Percentiles rank a stretch among this genome's conserved stretches.
phyloP scores from a whole-genome alignment of 768 basidiomycete species.

The Porpolomopsis calyptriformis region DNA sequence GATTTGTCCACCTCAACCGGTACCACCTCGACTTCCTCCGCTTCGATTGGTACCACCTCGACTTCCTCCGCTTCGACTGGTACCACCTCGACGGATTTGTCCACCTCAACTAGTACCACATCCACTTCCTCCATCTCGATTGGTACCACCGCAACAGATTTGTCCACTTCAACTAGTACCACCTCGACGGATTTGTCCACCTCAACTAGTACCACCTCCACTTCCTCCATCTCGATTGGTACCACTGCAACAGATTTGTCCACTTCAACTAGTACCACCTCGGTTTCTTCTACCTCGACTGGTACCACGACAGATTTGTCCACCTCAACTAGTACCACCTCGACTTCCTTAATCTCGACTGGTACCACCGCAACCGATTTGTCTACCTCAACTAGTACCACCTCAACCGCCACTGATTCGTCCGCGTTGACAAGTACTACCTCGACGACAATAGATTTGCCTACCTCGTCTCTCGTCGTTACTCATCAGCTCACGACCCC shows the following conservation, averaged over 20 bases:
- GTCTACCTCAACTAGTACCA: conserved; percentile 1
- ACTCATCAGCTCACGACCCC: too few species aligned
- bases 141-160: neutral
- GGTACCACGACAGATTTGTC: neutral
- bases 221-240: neutral
- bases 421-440: neutral
- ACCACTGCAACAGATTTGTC: neutral
- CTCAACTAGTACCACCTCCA: neutral
- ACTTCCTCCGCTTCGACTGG: neutral
- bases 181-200: neutral
- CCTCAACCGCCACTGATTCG: conserved; percentile 6
- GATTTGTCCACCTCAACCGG: neutral
- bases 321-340: neutral
- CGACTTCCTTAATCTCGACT: neutral
- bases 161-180: neutral
- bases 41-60: neutral
- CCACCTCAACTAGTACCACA: neutral
- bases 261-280: neutral
- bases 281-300: neutral
- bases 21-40: neutral
- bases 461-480: too few species aligned
- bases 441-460: too few species aligned
- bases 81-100: neutral
- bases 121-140: neutral
- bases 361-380: neutral